These are phyloP conservation scores for Monosporozyma yasuniensis DNA, from an alignment of 805 yeast genomes.

Conservation along the genomic window DNA sequence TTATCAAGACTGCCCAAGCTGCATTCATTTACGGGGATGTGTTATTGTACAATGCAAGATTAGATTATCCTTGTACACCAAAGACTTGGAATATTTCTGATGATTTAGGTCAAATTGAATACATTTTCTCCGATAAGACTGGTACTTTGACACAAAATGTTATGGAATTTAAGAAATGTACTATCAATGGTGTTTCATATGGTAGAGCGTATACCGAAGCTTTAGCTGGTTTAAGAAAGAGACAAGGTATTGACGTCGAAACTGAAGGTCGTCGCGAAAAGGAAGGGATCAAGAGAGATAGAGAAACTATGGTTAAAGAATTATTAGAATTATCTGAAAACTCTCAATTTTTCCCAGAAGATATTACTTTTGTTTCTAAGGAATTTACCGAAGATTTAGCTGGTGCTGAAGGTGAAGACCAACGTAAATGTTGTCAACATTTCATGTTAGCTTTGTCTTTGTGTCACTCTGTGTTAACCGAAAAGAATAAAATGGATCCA, in stretches of 20 bases:
- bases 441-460: slow-evolving; percentile 69
- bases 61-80: slow-evolving; percentile 78
- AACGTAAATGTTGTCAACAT: slow-evolving; percentile 54
- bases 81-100: slow-evolving; percentile 81
- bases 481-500: slow-evolving; percentile 53
- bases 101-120: slow-evolving; percentile 80
- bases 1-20: slow-evolving; percentile 75
- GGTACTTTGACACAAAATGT: slow-evolving; percentile 79
- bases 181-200: slow-evolving; percentile 62
- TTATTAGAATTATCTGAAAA: slow-evolving; percentile 34
- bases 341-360: slow-evolving; percentile 42
- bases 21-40: slow-evolving; percentile 71
- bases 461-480: slow-evolving; percentile 72
- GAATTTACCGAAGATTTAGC: slow-evolving; percentile 54
- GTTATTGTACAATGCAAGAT: slow-evolving; percentile 53
- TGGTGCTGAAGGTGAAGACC: slow-evolving; percentile 38
- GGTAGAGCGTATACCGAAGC: slow-evolving; percentile 83
- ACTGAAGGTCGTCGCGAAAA: slow-evolving; percentile 46
- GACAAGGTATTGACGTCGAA: slow-evolving; percentile 70
- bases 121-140: slow-evolving; percentile 75
- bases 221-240: slow-evolving; percentile 63
- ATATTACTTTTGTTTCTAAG: slow-evolving; percentile 60
- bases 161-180: slow-evolving; percentile 78
- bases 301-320: slow-evolving; percentile 46
- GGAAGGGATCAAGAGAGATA: slow-evolving; percentile 48